Conservation (phyloP, 371 early-diverging fungal species). For the Syncephalastrum racemosum region DNA sequence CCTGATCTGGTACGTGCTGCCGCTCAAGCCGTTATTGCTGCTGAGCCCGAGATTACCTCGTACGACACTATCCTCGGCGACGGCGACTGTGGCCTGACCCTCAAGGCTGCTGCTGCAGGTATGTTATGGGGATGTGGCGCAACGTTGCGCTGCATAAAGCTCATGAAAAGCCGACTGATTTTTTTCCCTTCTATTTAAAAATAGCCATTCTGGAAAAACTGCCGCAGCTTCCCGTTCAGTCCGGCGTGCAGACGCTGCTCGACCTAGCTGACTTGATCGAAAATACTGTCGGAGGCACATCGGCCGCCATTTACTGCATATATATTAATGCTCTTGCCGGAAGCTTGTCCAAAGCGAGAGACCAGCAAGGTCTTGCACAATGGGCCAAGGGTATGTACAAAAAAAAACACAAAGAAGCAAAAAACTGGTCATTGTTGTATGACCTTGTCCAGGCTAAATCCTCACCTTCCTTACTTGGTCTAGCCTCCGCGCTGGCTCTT, state of each 20-base stretch:
- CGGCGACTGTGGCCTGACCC: slow-evolving; percentile 81
- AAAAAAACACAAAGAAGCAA: background rate
- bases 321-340: slow-evolving; percentile 73
- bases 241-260: slow-evolving; percentile 27
- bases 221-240: slow-evolving; percentile 16
- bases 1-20: slow-evolving; percentile 42
- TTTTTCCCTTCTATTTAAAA: background rate
- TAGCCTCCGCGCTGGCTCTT: slow-evolving; percentile 52
- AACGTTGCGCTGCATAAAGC: background rate
- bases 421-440: background rate
- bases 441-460: background rate
- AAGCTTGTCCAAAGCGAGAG: slow-evolving; percentile 17
- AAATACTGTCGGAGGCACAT: slow-evolving; percentile 75
- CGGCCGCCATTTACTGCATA: slow-evolving; percentile 76
- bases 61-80: slow-evolving; percentile 78
- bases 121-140: slow-evolving; percentile 1
- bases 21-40: slow-evolving; percentile 54
- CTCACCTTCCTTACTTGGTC: background rate
- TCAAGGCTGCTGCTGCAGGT: slow-evolving; percentile 65
- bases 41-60: slow-evolving; percentile 71
- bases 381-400: slow-evolving; percentile 21
- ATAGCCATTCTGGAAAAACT: slow-evolving; percentile 35
- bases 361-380: background rate
- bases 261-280: slow-evolving; percentile 67
- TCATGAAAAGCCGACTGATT: background rate